These are phyloP conservation scores for Fraxinus latifolia DNA, from an alignment of 305 asterid species.

Conservation along the genomic window DNA sequence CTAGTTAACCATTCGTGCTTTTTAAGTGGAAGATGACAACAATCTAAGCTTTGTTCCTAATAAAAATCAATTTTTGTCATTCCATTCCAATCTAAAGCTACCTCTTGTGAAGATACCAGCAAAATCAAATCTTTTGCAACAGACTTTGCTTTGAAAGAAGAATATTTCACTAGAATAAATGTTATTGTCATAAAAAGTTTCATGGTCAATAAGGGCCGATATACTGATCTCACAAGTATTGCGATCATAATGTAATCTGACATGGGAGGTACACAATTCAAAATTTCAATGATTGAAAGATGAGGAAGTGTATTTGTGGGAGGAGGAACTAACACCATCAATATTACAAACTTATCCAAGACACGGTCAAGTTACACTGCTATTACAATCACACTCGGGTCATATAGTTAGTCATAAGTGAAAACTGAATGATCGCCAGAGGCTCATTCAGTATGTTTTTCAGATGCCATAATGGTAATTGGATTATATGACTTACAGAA, in stretches of 20 bases:
- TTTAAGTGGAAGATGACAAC: neutral
- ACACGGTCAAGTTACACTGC: neutral
- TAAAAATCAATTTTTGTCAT: neutral
- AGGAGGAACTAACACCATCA: neutral
- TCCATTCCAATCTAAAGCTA: neutral
- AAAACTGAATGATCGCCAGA: neutral
- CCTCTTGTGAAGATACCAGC: neutral
- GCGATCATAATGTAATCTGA: neutral
- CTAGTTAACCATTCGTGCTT: neutral
- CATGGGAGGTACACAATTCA: neutral
- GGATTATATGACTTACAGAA: neutral
- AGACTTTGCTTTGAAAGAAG: neutral
- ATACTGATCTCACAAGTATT: neutral
- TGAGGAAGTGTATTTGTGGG: neutral
- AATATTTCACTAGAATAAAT: neutral
- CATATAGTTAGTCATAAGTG: neutral
- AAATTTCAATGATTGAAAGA: neutral
- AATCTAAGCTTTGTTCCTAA: neutral
- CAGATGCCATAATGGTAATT: neutral
- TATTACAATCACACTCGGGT: neutral
- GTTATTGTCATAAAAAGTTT: neutral
- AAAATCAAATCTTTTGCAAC: neutral
- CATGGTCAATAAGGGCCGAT: neutral
- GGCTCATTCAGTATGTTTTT: neutral
- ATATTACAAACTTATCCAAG: neutral